These are phyloP conservation scores for Trichoderma asperellum DNA, from an alignment of 2,329 filamentous ascomycete genomes.

Conservation along the genomic window DNA sequence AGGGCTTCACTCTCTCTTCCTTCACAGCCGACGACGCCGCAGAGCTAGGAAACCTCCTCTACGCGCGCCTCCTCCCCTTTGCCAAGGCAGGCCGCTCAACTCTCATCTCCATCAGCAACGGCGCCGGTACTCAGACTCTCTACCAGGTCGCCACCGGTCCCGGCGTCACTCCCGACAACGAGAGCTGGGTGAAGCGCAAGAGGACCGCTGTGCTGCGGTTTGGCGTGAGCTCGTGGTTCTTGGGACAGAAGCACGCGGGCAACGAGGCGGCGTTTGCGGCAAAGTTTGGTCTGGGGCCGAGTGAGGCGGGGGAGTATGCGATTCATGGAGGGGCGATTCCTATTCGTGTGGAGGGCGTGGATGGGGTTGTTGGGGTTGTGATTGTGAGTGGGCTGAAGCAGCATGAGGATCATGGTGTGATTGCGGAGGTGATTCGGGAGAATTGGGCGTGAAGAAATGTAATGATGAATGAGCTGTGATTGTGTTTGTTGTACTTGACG, in stretches of 20 bases:
- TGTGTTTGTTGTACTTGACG: not conserved
- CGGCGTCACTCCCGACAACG: slow-evolving; percentile 72
- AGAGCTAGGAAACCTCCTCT: slow-evolving; percentile 66
- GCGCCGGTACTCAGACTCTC: slow-evolving; percentile 61
- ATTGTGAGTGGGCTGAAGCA: slow-evolving; percentile 78
- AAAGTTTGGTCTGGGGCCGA: slow-evolving; percentile 65
- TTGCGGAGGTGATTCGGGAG: slow-evolving; percentile 69
- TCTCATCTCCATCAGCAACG: slow-evolving; percentile 67
- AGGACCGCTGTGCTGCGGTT: slow-evolving; percentile 72
- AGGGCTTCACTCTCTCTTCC: slow-evolving; percentile 51
- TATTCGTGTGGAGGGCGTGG: slow-evolving; percentile 71
- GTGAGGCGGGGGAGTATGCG: slow-evolving; percentile 65
- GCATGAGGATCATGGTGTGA: slow-evolving; percentile 75
- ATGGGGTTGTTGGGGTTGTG: slow-evolving; percentile 75
- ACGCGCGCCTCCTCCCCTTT: slow-evolving; percentile 62
- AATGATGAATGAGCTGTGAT: not conserved
- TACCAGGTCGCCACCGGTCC: slow-evolving; percentile 71
- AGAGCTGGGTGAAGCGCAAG: slow-evolving; percentile 72
- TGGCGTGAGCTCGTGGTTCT: slow-evolving; percentile 70
- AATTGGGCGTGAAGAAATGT: slow-evolving; percentile 44
- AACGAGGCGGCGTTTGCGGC: slow-evolving; percentile 67
- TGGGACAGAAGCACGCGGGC: slow-evolving; percentile 67
- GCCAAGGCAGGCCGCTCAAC: slow-evolving; percentile 45
- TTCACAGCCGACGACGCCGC: slow-evolving; percentile 70
- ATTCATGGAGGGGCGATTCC: slow-evolving; percentile 80